phyloP scores from a whole-genome alignment of 805 yeast genomes.

The Suhomyces xylopsoci region DNA sequence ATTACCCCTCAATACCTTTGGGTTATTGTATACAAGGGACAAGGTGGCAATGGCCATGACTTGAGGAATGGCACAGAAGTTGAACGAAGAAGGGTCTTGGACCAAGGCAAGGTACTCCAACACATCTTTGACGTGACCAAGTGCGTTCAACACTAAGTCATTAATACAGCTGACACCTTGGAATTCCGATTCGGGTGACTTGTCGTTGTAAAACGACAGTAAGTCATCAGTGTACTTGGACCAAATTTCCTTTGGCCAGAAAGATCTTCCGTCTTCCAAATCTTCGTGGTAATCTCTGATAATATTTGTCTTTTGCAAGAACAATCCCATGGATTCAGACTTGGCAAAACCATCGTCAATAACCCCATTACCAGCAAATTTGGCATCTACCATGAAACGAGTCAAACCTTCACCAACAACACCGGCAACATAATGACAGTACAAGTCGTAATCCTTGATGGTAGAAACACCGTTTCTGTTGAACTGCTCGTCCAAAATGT shows the following conservation, averaged over 20 bases:
- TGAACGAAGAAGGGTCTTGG: constrained; percentile 78
- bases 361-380: constrained; percentile 54
- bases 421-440: constrained; percentile 98
- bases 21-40: constrained; percentile 80
- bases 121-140: constrained; percentile 74
- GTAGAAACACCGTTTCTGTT: constrained; percentile 78
- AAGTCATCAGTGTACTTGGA: constrained; percentile 66
- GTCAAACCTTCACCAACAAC: constrained; percentile 96
- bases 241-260: constrained; percentile 97
- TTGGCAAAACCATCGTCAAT: constrained; percentile 52
- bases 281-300: constrained; percentile 95
- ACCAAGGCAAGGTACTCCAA: constrained; percentile 72
- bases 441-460: constrained; percentile 76
- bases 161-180: constrained; percentile 74
- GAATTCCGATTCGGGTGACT: constrained; percentile 41
- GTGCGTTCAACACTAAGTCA: constrained; percentile 75
- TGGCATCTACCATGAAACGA: constrained; percentile 70
- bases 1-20: constrained; percentile 61
- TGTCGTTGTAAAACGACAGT: constrained; percentile 49
- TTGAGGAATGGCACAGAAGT: constrained; percentile 96
- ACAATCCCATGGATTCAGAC: constrained; percentile 88
- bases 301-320: constrained; percentile 92
- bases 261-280: constrained; percentile 83
- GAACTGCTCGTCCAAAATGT: constrained; percentile 72
- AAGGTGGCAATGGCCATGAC: constrained; percentile 98